A percentile compares a stretch with the other conserved stretches of the same genome.
phyloP scores from a whole-genome alignment of 1,139 yeast genomes.

The Candida glucosophila region DNA sequence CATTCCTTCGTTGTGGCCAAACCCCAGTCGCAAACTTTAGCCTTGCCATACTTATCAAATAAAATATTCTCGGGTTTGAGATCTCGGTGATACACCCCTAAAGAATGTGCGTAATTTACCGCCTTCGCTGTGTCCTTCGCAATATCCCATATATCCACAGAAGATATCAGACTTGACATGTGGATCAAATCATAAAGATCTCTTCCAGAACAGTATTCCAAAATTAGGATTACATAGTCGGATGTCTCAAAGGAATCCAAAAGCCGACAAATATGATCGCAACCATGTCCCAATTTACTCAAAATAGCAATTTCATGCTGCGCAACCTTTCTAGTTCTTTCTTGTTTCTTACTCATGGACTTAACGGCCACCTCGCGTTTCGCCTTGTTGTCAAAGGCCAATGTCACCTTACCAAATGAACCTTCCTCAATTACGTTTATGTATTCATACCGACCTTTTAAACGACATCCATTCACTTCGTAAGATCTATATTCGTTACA shows the following conservation, averaged over 20 bases:
- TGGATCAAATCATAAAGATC: slow-evolving; percentile 42
- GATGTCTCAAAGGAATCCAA: slow-evolving; percentile 33
- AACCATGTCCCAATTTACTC: slow-evolving; percentile 23
- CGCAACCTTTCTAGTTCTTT: slow-evolving; percentile 20
- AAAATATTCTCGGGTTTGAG: slow-evolving; percentile 48
- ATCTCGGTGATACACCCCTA: slow-evolving; percentile 44
- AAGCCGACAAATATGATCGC: slow-evolving; percentile 36
- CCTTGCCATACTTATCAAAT: slow-evolving; percentile 26
- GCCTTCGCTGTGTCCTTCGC: slow-evolving; percentile 34
- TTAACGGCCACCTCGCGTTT: slow-evolving; percentile 33
- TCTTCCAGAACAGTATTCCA: slow-evolving; percentile 44
- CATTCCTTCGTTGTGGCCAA: slow-evolving; percentile 31
- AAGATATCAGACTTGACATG: slow-evolving; percentile 10
- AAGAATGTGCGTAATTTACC: slow-evolving; percentile 30
- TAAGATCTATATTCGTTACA: slow-evolving; percentile 23
- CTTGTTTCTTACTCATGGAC: slow-evolving; percentile 24
- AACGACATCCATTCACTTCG: slow-evolving; percentile 20
- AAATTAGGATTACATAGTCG: slow-evolving; percentile 31
- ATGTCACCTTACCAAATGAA: slow-evolving; percentile 44
- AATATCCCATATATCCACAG: slow-evolving; percentile 17
- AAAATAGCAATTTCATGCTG: slow-evolving; percentile 39
- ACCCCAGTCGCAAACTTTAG: slow-evolving; percentile 53
- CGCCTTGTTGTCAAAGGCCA: slow-evolving; percentile 29
- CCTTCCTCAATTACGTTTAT: slow-evolving; percentile 39
- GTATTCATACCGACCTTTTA: slow-evolving; percentile 28